These are phyloP conservation scores for Lipomyces anomalus DNA, from an alignment of 805 yeast genomes.

Conservation along the genomic window DNA sequence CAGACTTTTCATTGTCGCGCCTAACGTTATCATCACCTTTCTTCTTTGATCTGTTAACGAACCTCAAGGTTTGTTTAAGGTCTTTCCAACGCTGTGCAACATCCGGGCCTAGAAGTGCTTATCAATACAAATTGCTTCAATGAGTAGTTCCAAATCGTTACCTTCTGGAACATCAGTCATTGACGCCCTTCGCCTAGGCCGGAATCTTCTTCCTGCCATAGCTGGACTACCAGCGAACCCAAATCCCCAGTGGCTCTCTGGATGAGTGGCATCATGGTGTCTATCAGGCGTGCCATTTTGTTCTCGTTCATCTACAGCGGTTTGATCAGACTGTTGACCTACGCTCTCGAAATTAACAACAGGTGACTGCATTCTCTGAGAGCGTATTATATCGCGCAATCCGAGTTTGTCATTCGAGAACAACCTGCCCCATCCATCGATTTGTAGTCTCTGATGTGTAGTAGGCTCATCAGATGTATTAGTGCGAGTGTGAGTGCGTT, in stretches of 20 bases:
- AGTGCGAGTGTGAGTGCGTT: no score
- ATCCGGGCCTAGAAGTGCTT: no score
- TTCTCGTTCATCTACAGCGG: neutral
- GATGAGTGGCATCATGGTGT: no score
- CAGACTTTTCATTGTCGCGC: slow-evolving; percentile 28
- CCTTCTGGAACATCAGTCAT: neutral
- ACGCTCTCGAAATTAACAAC: neutral
- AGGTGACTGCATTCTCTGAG: neutral
- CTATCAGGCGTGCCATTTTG: neutral
- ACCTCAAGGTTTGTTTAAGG: slow-evolving; percentile 8
- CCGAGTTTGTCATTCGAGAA: neutral
- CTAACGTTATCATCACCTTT: slow-evolving; percentile 18
- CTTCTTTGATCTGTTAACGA: slow-evolving; percentile 21
- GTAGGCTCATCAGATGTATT: no score
- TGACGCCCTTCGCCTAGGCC: neutral
- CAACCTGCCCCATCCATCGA: neutral
- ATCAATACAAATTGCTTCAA: no score
- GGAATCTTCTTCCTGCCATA: no score
- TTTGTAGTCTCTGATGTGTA: no score
- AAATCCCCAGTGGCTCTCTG: no score
- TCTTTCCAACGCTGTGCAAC: slow-evolving; percentile 18
- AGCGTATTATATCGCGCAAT: neutral
- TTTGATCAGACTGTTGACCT: neutral
- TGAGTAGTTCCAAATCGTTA: neutral
- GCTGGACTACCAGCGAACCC: no score